Conservation (phyloP, 2,329 filamentous ascomycete species). For the Ustulina deusta region DNA sequence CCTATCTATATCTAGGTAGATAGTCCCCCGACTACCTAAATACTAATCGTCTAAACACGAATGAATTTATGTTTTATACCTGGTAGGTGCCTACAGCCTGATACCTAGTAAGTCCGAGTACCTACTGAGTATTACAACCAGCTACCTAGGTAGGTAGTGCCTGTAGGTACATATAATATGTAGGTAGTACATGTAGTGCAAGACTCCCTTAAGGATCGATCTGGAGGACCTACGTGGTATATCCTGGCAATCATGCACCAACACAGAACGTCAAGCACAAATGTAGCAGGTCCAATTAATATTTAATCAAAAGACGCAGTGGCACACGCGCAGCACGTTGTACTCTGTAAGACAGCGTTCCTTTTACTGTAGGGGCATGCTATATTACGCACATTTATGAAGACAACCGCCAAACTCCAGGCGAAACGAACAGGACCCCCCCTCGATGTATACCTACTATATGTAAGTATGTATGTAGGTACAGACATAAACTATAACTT, state of each 20-base stretch:
- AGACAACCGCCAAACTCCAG: constrained; percentile 18
- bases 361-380: constrained; percentile 5
- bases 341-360: constrained; percentile 35
- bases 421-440: constrained; percentile 9
- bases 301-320: constrained; percentile 25
- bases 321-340: constrained; percentile 29
- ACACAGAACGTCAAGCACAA: neutral
- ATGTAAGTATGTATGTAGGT: constrained; percentile 16
- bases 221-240: too few relatives aligned
- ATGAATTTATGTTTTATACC: too few relatives aligned
- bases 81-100: too few relatives aligned
- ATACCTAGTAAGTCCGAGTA: too few relatives aligned
- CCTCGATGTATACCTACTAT: too few relatives aligned
- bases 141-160: too few relatives aligned
- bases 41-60: too few relatives aligned
- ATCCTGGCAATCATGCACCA: constrained; percentile 7
- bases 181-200: neutral
- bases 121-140: too few relatives aligned
- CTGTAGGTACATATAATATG: too few relatives aligned
- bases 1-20: too few relatives aligned
- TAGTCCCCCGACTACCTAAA: too few relatives aligned
- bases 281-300: constrained; percentile 11
- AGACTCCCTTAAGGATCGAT: neutral
- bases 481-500: constrained; percentile 4
- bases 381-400: constrained; percentile 15